Percentiles rank a stretch among this genome's conserved stretches.
Conservation (phyloP, 2,329 filamentous ascomycete genomes). For the Trichophyton verrucosum region DNA sequence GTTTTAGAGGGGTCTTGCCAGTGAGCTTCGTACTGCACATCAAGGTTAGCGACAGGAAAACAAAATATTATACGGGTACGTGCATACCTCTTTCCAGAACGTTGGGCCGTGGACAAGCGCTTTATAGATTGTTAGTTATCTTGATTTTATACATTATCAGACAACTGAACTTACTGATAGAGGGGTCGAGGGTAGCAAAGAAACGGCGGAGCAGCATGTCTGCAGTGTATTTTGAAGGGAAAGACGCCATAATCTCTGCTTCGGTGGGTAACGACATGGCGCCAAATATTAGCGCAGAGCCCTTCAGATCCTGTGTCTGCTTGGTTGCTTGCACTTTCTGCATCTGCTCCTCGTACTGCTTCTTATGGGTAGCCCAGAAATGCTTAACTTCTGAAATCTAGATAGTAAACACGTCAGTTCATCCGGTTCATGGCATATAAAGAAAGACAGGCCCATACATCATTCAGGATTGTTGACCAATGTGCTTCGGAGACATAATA, state of each 20-base stretch:
- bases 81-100: conserved; percentile 58
- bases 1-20: conserved; percentile 48
- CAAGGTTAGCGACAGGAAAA: background rate
- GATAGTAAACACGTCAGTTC: conserved; percentile 1
- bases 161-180: conserved; percentile 39
- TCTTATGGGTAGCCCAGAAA: conserved; percentile 76
- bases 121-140: conserved; percentile 14
- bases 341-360: conserved; percentile 73
- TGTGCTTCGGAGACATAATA: conserved; percentile 74
- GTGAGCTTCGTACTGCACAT: conserved; percentile 45
- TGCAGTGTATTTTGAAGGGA: conserved; percentile 72
- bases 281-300: conserved; percentile 68
- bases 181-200: conserved; percentile 67
- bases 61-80: background rate
- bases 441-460: conserved; percentile 34
- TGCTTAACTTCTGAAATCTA: conserved; percentile 85
- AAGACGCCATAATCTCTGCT: conserved; percentile 61
- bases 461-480: conserved; percentile 66
- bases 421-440: background rate
- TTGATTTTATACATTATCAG: background rate
- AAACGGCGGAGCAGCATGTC: conserved; percentile 77
- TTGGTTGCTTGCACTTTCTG: conserved; percentile 62
- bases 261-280: conserved; percentile 57
- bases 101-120: conserved; percentile 72
- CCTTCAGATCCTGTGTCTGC: conserved; percentile 41